Evolutionary conservation across 2,329 filamentous ascomycete species (phyloP).

Genomic region (Malbranchea cinnamomea): DNA sequence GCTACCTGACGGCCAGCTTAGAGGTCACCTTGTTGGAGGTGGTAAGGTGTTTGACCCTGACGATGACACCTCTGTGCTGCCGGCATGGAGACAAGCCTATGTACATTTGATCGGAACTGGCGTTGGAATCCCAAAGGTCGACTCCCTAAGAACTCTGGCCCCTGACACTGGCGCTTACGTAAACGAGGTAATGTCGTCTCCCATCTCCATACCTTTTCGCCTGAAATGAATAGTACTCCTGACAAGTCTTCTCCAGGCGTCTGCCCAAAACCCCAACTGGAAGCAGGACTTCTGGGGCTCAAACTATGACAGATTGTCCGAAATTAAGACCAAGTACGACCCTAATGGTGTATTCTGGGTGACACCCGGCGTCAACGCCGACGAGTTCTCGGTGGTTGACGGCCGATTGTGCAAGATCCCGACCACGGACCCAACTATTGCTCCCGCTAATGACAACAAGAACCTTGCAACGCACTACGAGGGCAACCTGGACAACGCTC

Average conservation of each 20-base stretch:
- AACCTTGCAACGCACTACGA: not conserved
- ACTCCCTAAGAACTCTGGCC: constrained; percentile 19
- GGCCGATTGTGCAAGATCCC: constrained; percentile 4
- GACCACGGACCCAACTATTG: not conserved
- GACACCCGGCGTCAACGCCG: constrained; percentile 36
- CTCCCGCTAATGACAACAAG: constrained; percentile 3
- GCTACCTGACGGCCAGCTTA: constrained; percentile 3
- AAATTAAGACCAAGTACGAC: constrained; percentile 30
- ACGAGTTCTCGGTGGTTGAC: constrained; percentile 14
- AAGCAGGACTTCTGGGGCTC: constrained; percentile 28
- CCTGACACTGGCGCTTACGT: constrained; percentile 27
- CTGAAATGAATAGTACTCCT: not conserved
- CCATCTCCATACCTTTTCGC: not conserved
- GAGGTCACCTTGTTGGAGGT: constrained; percentile 23
- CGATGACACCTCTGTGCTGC: constrained; percentile 6
- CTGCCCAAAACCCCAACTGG: constrained; percentile 22
- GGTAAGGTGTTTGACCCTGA: constrained; percentile 16
- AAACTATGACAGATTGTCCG: constrained; percentile 23
- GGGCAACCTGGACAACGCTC: not conserved
- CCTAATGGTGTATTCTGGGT: constrained; percentile 33
- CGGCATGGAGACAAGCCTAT: constrained; percentile 9
- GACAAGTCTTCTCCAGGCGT: not conserved
- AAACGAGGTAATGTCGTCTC: constrained; percentile 20
- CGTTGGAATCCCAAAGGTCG: constrained; percentile 20
- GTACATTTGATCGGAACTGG: constrained; percentile 16